Evolutionary conservation across 495 filamentous ascomycete genomes (phyloP).

Genomic region (Apodospora peruviana): DNA sequence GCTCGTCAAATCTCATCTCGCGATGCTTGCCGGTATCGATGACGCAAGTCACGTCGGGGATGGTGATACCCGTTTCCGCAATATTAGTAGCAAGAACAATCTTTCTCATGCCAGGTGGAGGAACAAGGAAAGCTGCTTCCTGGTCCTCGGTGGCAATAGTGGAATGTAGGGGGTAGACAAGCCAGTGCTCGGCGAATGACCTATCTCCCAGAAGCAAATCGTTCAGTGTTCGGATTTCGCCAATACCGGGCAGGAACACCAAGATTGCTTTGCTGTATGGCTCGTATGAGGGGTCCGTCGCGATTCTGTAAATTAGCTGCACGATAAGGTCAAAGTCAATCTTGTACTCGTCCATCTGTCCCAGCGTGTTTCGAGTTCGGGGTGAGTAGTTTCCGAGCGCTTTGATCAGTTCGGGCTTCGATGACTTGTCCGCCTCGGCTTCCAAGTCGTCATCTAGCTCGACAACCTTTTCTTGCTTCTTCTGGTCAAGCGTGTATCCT

Average conservation of each 20-base stretch:
- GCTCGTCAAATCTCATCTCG: conserved; percentile 93
- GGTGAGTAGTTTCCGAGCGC: conserved; percentile 65
- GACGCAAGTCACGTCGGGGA: conserved; percentile 92
- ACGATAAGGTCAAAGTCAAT: conserved; percentile 82
- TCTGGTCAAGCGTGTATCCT: conserved; percentile 56
- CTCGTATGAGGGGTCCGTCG: conserved; percentile 55
- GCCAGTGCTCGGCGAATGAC: conserved; percentile 63
- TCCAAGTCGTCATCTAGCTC: conserved; percentile 54
- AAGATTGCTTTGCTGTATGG: conserved; percentile 84
- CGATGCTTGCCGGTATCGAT: conserved; percentile 94
- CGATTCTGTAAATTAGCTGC: conserved; percentile 65
- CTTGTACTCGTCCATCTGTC: conserved; percentile 76
- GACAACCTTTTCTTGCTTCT: conserved; percentile 37
- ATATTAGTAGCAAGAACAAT: conserved; percentile 96
- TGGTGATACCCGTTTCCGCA: conserved; percentile 94
- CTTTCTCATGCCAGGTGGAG: conserved; percentile 75
- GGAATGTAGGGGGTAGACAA: conserved; percentile 83
- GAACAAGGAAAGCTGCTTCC: conserved; percentile 81
- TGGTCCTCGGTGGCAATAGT: conserved; percentile 95
- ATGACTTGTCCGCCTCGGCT: conserved; percentile 40
- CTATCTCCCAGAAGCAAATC: conserved; percentile 71
- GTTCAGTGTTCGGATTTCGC: conserved; percentile 83
- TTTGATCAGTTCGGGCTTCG: conserved; percentile 42
- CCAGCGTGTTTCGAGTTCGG: conserved; percentile 65
- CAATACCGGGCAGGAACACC: conserved; percentile 91